phyloP scores from a whole-genome alignment of 768 basidiomycete species.

The Suillus bovinus region DNA sequence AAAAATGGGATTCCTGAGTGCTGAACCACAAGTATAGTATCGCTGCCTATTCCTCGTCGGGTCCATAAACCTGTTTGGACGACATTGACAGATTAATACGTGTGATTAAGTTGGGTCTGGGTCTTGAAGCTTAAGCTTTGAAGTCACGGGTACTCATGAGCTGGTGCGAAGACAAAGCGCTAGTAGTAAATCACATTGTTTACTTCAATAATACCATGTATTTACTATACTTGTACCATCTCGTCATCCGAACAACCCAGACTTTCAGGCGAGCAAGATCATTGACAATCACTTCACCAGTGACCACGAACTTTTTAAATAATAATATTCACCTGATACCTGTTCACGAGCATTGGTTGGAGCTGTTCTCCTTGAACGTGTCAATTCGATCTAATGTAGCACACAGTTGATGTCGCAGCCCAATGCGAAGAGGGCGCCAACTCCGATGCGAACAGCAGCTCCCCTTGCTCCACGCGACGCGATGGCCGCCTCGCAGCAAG shows the following conservation, averaged over 20 bases:
- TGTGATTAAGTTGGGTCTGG: not conserved
- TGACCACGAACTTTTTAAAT: not conserved
- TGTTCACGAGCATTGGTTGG: not conserved
- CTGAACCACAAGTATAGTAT: too few relatives aligned
- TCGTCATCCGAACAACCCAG: too few relatives aligned
- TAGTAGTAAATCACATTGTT: not conserved
- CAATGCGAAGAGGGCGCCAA: slow-evolving; percentile 9
- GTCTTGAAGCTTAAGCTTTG: not conserved
- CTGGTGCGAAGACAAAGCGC: not conserved
- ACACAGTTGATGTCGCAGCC: slow-evolving; percentile 1
- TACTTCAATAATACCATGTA: too few relatives aligned
- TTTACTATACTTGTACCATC: not conserved
- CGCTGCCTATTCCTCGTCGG: too few relatives aligned
- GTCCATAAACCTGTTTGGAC: too few relatives aligned
- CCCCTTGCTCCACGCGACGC: slow-evolving; percentile 39
- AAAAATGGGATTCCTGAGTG: too few relatives aligned
- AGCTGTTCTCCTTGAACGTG: not conserved
- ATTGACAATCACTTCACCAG: too few relatives aligned
- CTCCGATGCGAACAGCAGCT: slow-evolving; percentile 8
- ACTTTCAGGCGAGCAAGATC: not conserved
- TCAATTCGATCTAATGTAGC: slow-evolving; percentile 2
- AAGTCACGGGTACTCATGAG: too few relatives aligned
- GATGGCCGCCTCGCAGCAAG: slow-evolving; percentile 59
- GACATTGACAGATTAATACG: not conserved
- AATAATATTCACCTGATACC: not conserved